These are phyloP conservation scores for Uncinocarpus reesii DNA, from an alignment of 2,329 filamentous ascomycete genomes.

Conservation along the genomic window DNA sequence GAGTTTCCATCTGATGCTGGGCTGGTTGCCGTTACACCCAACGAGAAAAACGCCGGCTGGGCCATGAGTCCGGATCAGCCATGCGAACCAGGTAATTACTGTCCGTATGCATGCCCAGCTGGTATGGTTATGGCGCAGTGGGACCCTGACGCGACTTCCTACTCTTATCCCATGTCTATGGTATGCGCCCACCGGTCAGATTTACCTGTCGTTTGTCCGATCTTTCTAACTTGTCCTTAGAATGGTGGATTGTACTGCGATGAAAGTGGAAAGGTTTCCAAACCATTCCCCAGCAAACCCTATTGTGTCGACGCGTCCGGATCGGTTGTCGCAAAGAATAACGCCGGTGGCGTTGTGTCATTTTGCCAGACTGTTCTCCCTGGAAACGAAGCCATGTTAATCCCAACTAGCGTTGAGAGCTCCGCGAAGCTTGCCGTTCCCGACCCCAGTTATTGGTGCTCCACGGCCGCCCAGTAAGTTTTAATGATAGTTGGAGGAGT, in stretches of 20 bases:
- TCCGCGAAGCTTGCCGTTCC: slow-evolving; percentile 58
- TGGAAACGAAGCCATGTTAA: slow-evolving; percentile 72
- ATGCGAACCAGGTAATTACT: slow-evolving; percentile 58
- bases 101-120: slow-evolving; percentile 65
- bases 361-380: slow-evolving; percentile 73
- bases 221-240: slow-evolving; percentile 32
- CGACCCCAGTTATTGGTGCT: slow-evolving; percentile 57
- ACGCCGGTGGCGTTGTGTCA: slow-evolving; percentile 51
- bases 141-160: slow-evolving; percentile 57
- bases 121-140: slow-evolving; percentile 71
- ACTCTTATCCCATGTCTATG: slow-evolving; percentile 61
- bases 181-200: slow-evolving; percentile 38
- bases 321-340: slow-evolving; percentile 56
- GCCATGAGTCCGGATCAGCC: slow-evolving; percentile 66
- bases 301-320: slow-evolving; percentile 63
- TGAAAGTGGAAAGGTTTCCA: slow-evolving; percentile 51
- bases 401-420: slow-evolving; percentile 57
- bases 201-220: not conserved
- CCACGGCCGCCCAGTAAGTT: slow-evolving; percentile 63
- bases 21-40: slow-evolving; percentile 57
- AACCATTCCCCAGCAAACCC: slow-evolving; percentile 57
- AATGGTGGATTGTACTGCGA: slow-evolving; percentile 67
- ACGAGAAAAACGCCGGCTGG: slow-evolving; percentile 59
- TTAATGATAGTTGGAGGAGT: not conserved
- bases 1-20: slow-evolving; percentile 56